phyloP scores from a whole-genome alignment of 2,329 filamentous ascomycete species.

The Aureobasidium sp. region DNA sequence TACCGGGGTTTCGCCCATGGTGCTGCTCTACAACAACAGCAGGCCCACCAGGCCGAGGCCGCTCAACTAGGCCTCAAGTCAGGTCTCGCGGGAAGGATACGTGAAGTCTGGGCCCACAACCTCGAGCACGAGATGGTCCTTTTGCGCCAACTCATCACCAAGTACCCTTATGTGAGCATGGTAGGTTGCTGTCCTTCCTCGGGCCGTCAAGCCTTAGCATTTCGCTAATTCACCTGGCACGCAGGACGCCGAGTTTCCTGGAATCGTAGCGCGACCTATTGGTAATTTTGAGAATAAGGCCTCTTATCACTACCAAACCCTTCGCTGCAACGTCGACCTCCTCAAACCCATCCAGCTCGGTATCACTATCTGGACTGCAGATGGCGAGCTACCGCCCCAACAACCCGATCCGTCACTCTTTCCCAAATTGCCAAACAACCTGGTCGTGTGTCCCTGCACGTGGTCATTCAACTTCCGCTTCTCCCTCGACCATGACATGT shows the following conservation, averaged over 20 bases:
- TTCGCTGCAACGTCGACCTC: constrained; percentile 94
- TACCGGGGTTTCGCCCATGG: constrained; percentile 81
- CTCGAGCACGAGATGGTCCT: constrained; percentile 83
- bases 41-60: constrained; percentile 35
- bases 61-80: constrained; percentile 43
- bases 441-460: constrained; percentile 69
- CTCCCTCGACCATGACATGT: constrained; percentile 93
- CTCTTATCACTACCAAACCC: constrained; percentile 97
- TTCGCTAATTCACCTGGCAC: neutral
- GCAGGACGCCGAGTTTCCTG: constrained; percentile 97
- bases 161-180: constrained; percentile 96
- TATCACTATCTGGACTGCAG: constrained; percentile 83
- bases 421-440: constrained; percentile 43
- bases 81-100: constrained; percentile 69
- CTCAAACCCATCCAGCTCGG: constrained; percentile 97
- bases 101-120: constrained; percentile 94
- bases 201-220: neutral
- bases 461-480: constrained; percentile 99
- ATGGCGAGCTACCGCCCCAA: constrained; percentile 77
- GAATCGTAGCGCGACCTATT: constrained; percentile 91
- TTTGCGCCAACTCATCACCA: constrained; percentile 74
- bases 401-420: constrained; percentile 48
- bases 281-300: constrained; percentile 85
- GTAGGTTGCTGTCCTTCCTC: constrained; percentile 48
- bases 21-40: constrained; percentile 47